phyloP scores from a whole-genome alignment of 1,284 basidiomycete species.

The Rugosomyces carneus region DNA sequence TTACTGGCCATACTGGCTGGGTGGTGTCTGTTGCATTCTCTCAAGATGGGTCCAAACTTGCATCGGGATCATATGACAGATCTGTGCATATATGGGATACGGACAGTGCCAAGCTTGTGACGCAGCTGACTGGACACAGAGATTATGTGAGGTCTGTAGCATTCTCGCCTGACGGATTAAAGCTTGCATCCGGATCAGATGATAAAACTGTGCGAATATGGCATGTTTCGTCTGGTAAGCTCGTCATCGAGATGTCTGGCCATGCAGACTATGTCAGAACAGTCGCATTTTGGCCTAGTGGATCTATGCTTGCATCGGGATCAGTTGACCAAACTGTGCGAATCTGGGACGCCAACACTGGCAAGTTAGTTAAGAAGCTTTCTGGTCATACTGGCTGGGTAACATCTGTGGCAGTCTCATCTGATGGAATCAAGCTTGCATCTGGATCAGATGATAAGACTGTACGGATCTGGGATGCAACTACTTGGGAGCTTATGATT shows the following conservation, averaged over 20 bases:
- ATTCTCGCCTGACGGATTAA: neutral
- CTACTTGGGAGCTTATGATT: too few species aligned
- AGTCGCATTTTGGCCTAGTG: neutral
- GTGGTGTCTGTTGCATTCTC: constrained; percentile 15
- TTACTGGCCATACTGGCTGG: constrained; percentile 14
- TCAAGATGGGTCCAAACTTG: too few species aligned
- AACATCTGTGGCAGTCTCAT: neutral
- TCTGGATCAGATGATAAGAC: neutral
- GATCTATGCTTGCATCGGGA: neutral
- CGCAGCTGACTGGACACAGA: neutral
- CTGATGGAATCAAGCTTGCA: neutral
- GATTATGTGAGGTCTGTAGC: neutral
- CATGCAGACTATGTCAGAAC: neutral
- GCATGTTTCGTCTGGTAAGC: neutral
- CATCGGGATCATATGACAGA: too few species aligned
- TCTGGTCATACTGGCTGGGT: neutral
- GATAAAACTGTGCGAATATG: neutral
- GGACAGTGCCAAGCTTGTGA: neutral
- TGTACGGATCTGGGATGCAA: neutral
- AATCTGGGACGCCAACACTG: neutral
- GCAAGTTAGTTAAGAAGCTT: neutral
- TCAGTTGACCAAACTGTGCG: neutral
- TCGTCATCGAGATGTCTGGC: neutral
- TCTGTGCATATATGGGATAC: constrained; percentile 12
- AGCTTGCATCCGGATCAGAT: neutral